Evolutionary conservation across 495 filamentous ascomycete genomes (phyloP), one percentile per base, ranked within the genome.

Genomic region (Penicillium paradoxum): DNA sequence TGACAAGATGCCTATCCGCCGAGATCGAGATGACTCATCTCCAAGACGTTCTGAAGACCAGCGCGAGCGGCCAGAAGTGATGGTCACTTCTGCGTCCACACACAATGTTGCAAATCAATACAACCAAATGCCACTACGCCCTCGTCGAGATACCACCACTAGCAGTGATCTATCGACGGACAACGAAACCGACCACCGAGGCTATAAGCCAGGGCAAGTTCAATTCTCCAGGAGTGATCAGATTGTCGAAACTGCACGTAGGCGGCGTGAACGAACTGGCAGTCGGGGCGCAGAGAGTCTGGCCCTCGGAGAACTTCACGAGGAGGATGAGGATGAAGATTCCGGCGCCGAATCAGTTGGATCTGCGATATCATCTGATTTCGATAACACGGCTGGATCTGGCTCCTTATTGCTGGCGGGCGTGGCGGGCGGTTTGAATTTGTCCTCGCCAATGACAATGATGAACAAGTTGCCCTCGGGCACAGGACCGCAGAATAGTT

Each of bases 141-240:
- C 85, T 3, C 80, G 91, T 43, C 75, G 90, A 54, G 91, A 95
- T 65, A 97, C 91, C 0, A 85, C 88, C 8, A 95, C 91, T 2
- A 95, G 90, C 67, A 95, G 89, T 66, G 91, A 97, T 46, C 79
- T 97, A 55, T 95, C 90, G 1, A 95, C 90, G 0, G 90, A 95
- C 56, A 91, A 92, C 60, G 90, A 93, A 53, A 75, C 90, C 34
- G 88, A 90, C 36, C 73, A 83, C 1, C 83, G 83, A 10, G 74
- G 79, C 4, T 87, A 84, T 73, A 86, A 69, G 69, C 76, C 70
- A 60, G 82, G 68, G 56, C 84, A 78, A 40, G 73, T 84, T 47
- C 73, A 85, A 60, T 71, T 79, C 52, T 73, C 71, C 25, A 59
- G 60, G 34, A 63, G 72, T 53, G 60, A 79, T 47, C 79, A 81